phyloP scores from a whole-genome alignment of 805 yeast species.

The Candida maesae region DNA sequence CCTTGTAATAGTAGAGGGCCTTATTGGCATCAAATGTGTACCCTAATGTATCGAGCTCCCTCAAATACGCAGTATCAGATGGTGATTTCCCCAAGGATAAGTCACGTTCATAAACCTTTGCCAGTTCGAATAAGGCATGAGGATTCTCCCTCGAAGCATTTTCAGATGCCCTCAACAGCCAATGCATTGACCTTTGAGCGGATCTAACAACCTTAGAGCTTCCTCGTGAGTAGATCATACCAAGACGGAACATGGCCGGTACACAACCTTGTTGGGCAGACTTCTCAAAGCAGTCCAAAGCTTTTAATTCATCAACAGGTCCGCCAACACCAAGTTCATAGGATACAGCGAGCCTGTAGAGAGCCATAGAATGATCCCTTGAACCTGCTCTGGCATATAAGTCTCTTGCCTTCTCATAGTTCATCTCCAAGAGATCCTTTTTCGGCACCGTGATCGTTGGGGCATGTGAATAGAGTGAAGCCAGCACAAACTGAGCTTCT shows the following conservation, averaged over 20 bases:
- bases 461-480: slow-evolving; percentile 56
- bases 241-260: slow-evolving; percentile 71
- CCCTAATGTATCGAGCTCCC: slow-evolving; percentile 30
- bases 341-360: slow-evolving; percentile 68
- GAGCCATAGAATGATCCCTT: slow-evolving; percentile 53
- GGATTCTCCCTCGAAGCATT: slow-evolving; percentile 42
- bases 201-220: slow-evolving; percentile 36
- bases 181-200: slow-evolving; percentile 41
- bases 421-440: slow-evolving; percentile 45
- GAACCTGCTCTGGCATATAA: slow-evolving; percentile 57
- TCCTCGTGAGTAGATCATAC: slow-evolving; percentile 57
- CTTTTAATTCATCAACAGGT: slow-evolving; percentile 39
- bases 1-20: slow-evolving; percentile 50
- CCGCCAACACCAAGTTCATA: slow-evolving; percentile 63
- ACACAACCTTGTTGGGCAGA: slow-evolving; percentile 63
- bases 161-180: slow-evolving; percentile 49
- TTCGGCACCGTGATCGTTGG: slow-evolving; percentile 43
- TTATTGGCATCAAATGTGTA: slow-evolving; percentile 34
- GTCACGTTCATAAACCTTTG: slow-evolving; percentile 48
- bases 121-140: slow-evolving; percentile 57
- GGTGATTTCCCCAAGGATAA: slow-evolving; percentile 23
- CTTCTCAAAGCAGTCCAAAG: slow-evolving; percentile 49
- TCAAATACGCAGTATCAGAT: slow-evolving; percentile 31
- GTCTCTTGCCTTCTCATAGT: slow-evolving; percentile 59
- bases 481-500: slow-evolving; percentile 57